Conservation (phyloP, 139 green algal species). For the Picochlorum sp. region DNA sequence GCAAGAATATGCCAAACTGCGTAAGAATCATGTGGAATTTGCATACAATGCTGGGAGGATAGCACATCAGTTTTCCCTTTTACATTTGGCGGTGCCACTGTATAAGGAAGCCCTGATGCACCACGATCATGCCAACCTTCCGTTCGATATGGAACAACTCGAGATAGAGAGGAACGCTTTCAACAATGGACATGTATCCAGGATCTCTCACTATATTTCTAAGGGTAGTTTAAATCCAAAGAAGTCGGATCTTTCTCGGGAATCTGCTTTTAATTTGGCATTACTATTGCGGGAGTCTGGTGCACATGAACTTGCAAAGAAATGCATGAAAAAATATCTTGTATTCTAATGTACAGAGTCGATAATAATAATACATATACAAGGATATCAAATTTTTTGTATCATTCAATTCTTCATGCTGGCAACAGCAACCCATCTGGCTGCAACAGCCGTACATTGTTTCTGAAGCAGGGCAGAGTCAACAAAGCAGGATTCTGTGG, state of each 20-base stretch:
- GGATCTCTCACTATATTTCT: not conserved
- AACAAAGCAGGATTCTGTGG: not conserved
- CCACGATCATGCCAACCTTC: not conserved
- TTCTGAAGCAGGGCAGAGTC: not conserved
- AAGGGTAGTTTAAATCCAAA: not conserved
- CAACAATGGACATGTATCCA: not conserved
- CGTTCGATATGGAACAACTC: not conserved
- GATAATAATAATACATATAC: not conserved
- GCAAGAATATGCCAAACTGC: slow-evolving; percentile 29
- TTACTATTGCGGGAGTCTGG: slow-evolving; percentile 61
- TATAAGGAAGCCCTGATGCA: slow-evolving; percentile 43
- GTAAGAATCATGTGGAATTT: slow-evolving; percentile 39
- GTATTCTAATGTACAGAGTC: slow-evolving; percentile 27
- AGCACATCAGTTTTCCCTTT: slow-evolving; percentile 65
- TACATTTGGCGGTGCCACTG: slow-evolving; percentile 58
- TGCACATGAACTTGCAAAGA: slow-evolving; percentile 44
- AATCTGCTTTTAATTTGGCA: slow-evolving; percentile 74
- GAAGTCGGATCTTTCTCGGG: slow-evolving; percentile 30
- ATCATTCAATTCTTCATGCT: not conserved
- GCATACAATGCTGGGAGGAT: slow-evolving; percentile 78
- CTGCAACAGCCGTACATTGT: not conserved
- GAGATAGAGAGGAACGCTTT: not conserved
- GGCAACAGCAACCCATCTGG: not conserved
- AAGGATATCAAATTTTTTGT: too few relatives aligned
- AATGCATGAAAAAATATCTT: slow-evolving; percentile 55